A percentile compares a stretch with the other conserved stretches of the same genome.
Conservation (phyloP, 306 rosid species). For the Trifolium subterraneum region DNA sequence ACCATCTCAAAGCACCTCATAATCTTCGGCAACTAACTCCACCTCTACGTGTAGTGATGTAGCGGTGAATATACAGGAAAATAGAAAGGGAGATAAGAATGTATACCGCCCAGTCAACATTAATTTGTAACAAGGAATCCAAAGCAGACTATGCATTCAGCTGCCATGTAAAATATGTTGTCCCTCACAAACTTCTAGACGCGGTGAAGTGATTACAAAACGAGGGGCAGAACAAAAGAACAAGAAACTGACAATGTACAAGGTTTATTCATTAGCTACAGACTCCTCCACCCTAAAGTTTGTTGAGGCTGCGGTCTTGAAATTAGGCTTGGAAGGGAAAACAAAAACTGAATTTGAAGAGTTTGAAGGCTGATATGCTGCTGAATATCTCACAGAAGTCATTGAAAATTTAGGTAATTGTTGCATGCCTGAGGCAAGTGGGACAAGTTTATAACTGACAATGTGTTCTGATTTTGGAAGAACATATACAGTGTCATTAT, state of each 20-base stretch:
- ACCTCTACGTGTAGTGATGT: not conserved
- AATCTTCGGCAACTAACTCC: not conserved
- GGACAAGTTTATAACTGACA: conserved; percentile 86
- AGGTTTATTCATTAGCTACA: conserved; percentile 55
- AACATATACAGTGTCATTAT: conserved; percentile 71
- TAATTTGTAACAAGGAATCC: not conserved
- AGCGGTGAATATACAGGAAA: not conserved
- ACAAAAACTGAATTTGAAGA: conserved; percentile 65
- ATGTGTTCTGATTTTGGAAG: conserved; percentile 86
- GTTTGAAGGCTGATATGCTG: conserved; percentile 69
- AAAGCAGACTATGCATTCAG: not conserved
- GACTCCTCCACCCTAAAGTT: conserved; percentile 61
- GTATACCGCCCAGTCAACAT: not conserved
- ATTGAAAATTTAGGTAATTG: conserved; percentile 79
- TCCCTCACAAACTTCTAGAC: not conserved
- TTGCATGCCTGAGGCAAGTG: conserved; percentile 80
- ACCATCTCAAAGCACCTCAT: not conserved
- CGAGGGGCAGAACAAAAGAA: not conserved
- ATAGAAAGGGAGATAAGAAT: not conserved
- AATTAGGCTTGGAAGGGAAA: conserved; percentile 84
- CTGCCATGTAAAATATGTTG: conserved; percentile 27
- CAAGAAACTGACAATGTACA: conserved; percentile 20
- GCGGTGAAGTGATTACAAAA: not conserved
- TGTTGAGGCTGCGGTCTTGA: conserved; percentile 53
- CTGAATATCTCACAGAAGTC: conserved; percentile 79